Evolutionary conservation across 805 yeast genomes (phyloP).

Genomic region (Suhomyces pyralidae): DNA sequence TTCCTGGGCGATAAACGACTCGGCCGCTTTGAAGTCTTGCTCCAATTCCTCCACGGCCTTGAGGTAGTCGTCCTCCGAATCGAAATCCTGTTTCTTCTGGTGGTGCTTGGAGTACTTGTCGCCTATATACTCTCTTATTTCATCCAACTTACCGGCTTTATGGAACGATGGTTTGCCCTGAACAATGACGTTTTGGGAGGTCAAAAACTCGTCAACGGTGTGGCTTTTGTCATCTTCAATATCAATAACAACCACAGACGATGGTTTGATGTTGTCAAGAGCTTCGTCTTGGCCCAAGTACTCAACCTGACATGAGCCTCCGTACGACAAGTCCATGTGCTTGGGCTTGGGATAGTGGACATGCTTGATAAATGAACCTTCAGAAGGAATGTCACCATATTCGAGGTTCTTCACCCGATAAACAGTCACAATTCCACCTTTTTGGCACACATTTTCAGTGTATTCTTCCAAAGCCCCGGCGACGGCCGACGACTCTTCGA

Average conservation of each 20-base stretch:
- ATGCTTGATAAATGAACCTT: conserved; percentile 14
- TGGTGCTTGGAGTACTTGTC: conserved; percentile 16
- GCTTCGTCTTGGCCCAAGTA: conserved; percentile 3
- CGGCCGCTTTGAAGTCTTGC: conserved; percentile 32
- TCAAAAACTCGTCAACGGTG: conserved; percentile 17
- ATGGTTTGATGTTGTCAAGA: neutral
- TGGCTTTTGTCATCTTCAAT: neutral
- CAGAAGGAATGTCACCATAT: neutral
- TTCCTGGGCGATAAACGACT: conserved; percentile 28
- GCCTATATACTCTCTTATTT: conserved; percentile 21
- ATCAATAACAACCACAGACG: neutral
- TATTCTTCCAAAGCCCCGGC: conserved; percentile 13
- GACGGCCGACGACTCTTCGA: conserved; percentile 20
- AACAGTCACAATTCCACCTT: conserved; percentile 16
- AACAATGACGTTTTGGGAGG: conserved; percentile 15
- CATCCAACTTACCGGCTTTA: conserved; percentile 18
- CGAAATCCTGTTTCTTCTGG: conserved; percentile 17
- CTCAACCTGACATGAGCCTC: conserved; percentile 9
- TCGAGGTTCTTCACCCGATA: conserved; percentile 25
- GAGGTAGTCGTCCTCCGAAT: conserved; percentile 11
- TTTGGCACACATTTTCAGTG: conserved; percentile 18
- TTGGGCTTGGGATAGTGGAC: conserved; percentile 18
- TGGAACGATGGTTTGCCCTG: conserved; percentile 32
- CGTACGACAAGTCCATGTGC: conserved; percentile 17
- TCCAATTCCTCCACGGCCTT: conserved; percentile 21